These are phyloP conservation scores for Aureobasidium melanogenum DNA, from an alignment of 2,329 filamentous ascomycete genomes.

Conservation along the genomic window DNA sequence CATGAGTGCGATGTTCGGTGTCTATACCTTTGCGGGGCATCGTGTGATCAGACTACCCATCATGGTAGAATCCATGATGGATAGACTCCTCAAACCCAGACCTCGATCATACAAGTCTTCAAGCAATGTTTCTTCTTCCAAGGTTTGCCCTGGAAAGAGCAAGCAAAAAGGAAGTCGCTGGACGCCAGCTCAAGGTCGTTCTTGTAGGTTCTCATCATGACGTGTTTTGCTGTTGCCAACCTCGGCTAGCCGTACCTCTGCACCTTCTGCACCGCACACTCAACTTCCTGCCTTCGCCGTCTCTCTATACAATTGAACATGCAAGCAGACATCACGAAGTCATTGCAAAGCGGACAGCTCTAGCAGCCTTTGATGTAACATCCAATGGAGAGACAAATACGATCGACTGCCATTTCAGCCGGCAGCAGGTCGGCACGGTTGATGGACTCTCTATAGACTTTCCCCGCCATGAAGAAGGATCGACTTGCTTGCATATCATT, in stretches of 20 bases:
- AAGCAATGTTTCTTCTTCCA: background rate
- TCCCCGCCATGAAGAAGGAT: conserved; percentile 4
- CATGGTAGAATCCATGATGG: background rate
- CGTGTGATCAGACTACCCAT: background rate
- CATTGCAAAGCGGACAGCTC: no score
- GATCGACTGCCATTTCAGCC: background rate
- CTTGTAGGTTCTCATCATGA: background rate
- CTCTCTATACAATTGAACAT: background rate
- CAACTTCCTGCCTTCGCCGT: background rate
- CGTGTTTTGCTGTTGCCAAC: background rate
- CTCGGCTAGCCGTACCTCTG: background rate
- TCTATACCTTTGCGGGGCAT: no score
- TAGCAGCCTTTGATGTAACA: no score
- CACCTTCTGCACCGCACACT: background rate
- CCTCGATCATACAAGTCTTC: background rate
- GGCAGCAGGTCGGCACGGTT: background rate
- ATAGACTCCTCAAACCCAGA: background rate
- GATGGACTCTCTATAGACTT: background rate
- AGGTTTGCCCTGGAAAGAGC: background rate
- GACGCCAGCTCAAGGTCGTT: background rate
- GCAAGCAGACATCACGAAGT: background rate
- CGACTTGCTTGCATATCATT: background rate
- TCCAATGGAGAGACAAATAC: background rate
- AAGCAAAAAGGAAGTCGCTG: background rate
- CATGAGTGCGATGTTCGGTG: background rate